phyloP scores from a whole-genome alignment of 75 land plant genomes.

The Azolla pinnata region DNA sequence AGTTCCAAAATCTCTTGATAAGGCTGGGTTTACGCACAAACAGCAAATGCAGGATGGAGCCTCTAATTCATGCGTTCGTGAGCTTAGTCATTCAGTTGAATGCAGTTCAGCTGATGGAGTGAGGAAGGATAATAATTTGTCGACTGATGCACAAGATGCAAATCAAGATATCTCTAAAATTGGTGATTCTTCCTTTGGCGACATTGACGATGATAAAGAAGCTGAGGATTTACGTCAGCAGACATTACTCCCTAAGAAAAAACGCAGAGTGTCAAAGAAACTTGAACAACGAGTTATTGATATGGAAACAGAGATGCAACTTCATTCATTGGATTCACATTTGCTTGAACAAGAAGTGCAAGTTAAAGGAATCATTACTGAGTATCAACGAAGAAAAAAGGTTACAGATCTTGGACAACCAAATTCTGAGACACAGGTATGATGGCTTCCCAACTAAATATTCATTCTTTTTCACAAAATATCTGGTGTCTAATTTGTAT shows the following conservation, averaged over 20 bases:
- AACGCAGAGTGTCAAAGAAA: constrained; percentile 1
- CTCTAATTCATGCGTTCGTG: too few relatives aligned
- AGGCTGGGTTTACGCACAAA: too few relatives aligned
- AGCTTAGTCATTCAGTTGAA: too few relatives aligned
- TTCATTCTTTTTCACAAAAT: background rate
- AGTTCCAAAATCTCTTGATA: too few relatives aligned
- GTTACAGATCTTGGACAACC: background rate
- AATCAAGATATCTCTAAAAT: too few relatives aligned
- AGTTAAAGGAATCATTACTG: background rate
- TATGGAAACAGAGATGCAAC: background rate
- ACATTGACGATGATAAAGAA: background rate
- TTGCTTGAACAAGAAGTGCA: background rate
- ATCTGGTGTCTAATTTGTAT: constrained; percentile 8
- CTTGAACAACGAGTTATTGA: background rate
- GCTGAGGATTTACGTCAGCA: background rate
- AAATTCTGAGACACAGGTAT: constrained; percentile 1
- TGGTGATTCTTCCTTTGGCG: too few relatives aligned
- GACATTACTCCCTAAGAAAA: constrained; percentile 3
- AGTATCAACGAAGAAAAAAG: constrained; percentile 6
- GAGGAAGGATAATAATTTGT: too few relatives aligned
- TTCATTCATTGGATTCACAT: background rate
- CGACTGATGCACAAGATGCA: too few relatives aligned
- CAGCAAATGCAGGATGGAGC: too few relatives aligned
- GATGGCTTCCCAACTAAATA: too few relatives aligned
- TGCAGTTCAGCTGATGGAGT: too few relatives aligned